Percentiles rank a stretch among this genome's conserved stretches.
Conservation (phyloP, 2,329 filamentous ascomycete genomes). For the Calonectria leucothoes region DNA sequence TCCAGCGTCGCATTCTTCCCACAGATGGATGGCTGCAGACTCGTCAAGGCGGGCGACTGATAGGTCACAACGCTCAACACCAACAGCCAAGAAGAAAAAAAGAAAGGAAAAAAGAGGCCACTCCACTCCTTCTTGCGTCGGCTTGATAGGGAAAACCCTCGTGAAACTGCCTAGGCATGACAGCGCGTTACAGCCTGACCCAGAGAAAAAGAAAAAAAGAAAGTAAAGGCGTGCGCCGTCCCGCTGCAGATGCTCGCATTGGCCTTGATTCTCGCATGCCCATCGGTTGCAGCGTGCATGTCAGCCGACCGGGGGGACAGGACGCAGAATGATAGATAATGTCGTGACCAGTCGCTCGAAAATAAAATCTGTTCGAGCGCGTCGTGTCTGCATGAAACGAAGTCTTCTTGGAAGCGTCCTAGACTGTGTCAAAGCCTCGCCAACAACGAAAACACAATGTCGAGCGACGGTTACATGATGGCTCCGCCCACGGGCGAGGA, state of each 20-base stretch:
- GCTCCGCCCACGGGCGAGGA: slow-evolving; percentile 27
- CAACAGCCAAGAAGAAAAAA: neutral
- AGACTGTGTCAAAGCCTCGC: neutral
- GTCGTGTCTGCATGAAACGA: neutral
- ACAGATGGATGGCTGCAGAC: neutral
- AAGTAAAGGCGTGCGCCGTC: neutral
- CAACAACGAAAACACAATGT: slow-evolving; percentile 20
- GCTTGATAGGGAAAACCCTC: neutral
- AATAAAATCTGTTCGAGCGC: neutral
- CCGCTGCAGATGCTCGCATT: slow-evolving; percentile 3
- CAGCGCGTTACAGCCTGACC: neutral
- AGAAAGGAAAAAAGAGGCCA: neutral
- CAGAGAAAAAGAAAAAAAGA: neutral
- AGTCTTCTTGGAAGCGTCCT: too few species aligned
- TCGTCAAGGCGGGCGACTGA: neutral
- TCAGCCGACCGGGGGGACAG: neutral
- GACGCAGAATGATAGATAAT: slow-evolving; percentile 7
- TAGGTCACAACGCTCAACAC: neutral
- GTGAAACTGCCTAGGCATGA: neutral
- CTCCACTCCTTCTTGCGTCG: neutral
- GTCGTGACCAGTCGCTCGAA: neutral
- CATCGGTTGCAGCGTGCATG: neutral
- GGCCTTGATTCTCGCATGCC: neutral
- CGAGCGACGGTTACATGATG: slow-evolving; percentile 34
- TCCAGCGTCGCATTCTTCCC: neutral